phyloP scores from a whole-genome alignment of 2,329 filamentous ascomycete species.

The Neobulgaria alba region DNA sequence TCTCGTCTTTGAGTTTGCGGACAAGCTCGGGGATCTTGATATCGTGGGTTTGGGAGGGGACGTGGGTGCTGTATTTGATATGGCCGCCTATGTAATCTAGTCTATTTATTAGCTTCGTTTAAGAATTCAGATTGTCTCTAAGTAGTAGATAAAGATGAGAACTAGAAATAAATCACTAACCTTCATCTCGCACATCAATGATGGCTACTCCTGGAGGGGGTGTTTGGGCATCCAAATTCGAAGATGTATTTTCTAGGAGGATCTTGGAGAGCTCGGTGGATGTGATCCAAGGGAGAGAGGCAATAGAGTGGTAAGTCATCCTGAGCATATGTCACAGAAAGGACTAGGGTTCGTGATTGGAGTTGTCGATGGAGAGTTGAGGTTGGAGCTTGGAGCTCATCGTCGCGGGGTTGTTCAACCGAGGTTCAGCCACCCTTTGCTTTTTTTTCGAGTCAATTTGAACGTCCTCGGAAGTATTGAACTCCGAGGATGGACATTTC shows the following conservation, averaged over 20 bases:
- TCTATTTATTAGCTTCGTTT: background rate
- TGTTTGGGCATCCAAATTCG: conserved; percentile 21
- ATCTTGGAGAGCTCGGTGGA: conserved; percentile 23
- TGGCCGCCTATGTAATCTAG: conserved; percentile 85
- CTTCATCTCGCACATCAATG: conserved; percentile 82
- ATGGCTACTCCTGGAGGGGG: conserved; percentile 48
- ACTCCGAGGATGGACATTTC: too few relatives aligned
- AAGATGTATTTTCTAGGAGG: conserved; percentile 18
- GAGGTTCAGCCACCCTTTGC: background rate
- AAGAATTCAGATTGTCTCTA: background rate
- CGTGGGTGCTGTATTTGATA: conserved; percentile 68
- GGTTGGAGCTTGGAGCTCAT: background rate
- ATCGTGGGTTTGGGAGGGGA: conserved; percentile 66
- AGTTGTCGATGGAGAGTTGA: background rate
- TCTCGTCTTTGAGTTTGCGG: conserved; percentile 64
- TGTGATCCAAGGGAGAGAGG: conserved; percentile 26
- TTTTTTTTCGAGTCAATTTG: too few relatives aligned
- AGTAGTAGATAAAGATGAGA: too few relatives aligned
- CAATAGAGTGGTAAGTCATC: background rate
- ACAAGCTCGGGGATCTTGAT: conserved; percentile 74
- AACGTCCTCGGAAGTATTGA: too few relatives aligned
- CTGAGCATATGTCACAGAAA: background rate
- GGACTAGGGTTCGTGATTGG: background rate
- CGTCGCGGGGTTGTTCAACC: background rate
- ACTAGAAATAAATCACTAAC: conserved; percentile 42